Conservation (phyloP, 352 stramenopile genomes). For the Globisporangium irregulare region DNA sequence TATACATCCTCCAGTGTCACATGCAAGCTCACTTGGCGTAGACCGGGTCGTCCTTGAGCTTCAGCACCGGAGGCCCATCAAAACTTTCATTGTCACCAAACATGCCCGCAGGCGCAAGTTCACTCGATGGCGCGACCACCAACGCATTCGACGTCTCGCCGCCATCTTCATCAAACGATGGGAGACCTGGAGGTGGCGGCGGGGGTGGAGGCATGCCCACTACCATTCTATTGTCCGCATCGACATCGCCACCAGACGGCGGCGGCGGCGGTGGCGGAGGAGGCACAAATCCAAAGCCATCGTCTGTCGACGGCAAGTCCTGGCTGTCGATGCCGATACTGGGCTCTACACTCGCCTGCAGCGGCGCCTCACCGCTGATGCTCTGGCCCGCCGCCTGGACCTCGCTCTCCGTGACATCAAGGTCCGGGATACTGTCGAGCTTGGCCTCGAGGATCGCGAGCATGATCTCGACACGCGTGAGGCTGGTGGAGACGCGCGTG, state of each 20-base stretch:
- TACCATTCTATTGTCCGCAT: constrained; percentile 18
- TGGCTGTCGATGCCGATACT: constrained; percentile 62
- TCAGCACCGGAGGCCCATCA: constrained; percentile 45
- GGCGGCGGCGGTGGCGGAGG: constrained; percentile 49
- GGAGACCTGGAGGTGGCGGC: constrained; percentile 29
- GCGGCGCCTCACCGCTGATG: constrained; percentile 22
- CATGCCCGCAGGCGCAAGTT: constrained; percentile 13
- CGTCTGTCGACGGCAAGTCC: constrained; percentile 54
- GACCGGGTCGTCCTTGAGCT: constrained; percentile 79
- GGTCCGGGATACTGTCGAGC: constrained; percentile 79
- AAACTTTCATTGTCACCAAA: constrained; percentile 27
- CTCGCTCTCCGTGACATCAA: constrained; percentile 62
- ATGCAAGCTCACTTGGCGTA: constrained; percentile 58
- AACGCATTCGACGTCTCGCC: constrained; percentile 25
- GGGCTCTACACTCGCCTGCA: neutral
- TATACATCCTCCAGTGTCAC: too few species aligned
- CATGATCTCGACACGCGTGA: constrained; percentile 82
- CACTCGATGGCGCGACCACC: constrained; percentile 28
- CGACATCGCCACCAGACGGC: constrained; percentile 10
- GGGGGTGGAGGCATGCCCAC: constrained; percentile 29
- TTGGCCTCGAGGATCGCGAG: constrained; percentile 85
- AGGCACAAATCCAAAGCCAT: constrained; percentile 21
- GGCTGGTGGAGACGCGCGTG: constrained; percentile 56
- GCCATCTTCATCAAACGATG: constrained; percentile 24
- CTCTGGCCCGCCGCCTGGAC: constrained; percentile 36